These are phyloP conservation scores for Haplosporangium gracile DNA, from an alignment of 192 early-diverging fungal genomes.

Conservation along the genomic window DNA sequence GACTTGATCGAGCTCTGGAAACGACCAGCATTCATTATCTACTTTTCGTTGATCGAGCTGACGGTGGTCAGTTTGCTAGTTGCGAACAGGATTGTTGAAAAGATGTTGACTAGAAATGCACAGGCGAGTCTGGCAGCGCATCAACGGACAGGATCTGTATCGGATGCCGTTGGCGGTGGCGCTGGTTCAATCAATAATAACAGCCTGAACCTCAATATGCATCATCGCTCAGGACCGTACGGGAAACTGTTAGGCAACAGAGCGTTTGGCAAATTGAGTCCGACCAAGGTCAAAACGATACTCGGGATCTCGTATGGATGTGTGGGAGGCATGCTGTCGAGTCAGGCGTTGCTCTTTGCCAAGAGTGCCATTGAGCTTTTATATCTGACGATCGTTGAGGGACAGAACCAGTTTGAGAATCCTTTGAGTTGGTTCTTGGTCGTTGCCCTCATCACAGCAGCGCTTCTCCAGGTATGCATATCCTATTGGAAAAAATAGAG, in stretches of 20 bases:
- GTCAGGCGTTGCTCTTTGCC: slow-evolving; percentile 81
- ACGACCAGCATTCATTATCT: slow-evolving; percentile 75
- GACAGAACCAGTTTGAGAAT: slow-evolving; percentile 76
- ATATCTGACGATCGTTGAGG: slow-evolving; percentile 65
- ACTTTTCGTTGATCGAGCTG: slow-evolving; percentile 69
- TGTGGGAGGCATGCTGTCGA: slow-evolving; percentile 77
- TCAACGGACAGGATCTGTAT: slow-evolving; percentile 5
- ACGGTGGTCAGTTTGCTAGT: slow-evolving; percentile 64
- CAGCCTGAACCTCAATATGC: slow-evolving; percentile 19
- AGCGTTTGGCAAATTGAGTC: slow-evolving; percentile 33
- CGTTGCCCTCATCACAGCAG: slow-evolving; percentile 63
- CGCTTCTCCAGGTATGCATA: slow-evolving; percentile 66
- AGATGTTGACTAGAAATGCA: slow-evolving; percentile 30
- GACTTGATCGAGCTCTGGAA: slow-evolving; percentile 75
- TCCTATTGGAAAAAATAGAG: not conserved
- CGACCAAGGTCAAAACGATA: slow-evolving; percentile 52
- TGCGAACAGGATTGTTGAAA: slow-evolving; percentile 60
- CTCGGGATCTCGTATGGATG: slow-evolving; percentile 77
- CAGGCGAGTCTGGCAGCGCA: slow-evolving; percentile 13
- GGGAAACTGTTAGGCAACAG: slow-evolving; percentile 15
- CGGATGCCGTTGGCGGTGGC: not conserved
- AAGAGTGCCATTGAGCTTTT: slow-evolving; percentile 83
- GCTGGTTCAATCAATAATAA: slow-evolving; percentile 14
- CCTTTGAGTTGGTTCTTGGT: slow-evolving; percentile 79
- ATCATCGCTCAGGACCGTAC: not conserved